Base-by-base conservation (phyloP, 2,329 filamentous ascomycete species). In the Cryphonectria carpinicola region DNA sequence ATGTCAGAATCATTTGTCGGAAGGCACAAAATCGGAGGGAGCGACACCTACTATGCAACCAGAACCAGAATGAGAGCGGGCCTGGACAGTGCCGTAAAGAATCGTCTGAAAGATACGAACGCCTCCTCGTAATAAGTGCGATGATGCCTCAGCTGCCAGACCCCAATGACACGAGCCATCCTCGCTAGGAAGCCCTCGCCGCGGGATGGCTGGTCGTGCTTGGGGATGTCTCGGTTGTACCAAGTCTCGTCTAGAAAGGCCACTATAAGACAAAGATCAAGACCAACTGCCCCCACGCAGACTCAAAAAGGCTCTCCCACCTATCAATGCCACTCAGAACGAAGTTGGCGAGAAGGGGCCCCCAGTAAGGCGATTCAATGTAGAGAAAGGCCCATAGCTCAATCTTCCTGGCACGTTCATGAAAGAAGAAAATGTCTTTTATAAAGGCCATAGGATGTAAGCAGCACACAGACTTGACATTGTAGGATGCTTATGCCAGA, bases 341-440 rank as follows among this genome's bases (percentile, higher is more conserved):
- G 69, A 83, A 82, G 22, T 78, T 78, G 19, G 74, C 75, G 56
- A 79, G 64, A 3, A 76, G 70, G 1, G 78, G 78, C 0, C 76
- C 77, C 28, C 76, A 71, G 67, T 78, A 82, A 73, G 74, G 82
- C 0, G 73, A 73, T 11, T 72, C 70, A 8, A 75, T 71, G 52
- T 74, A 75, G 1, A 71, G 69, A 1, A 71, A 46, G 43, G 77
- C 77, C 78, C 78, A 80, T 28, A 80, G 66, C 65, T 76, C 76
- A 63, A 79, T 77, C 70, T 80, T 80, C 39, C 78, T 73, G 1
- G 78, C 81, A 64, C 82, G 80, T 72, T 84, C 79, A 70, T 85
- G 83, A 75, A 84, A 82, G 78, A 83, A 85, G 78, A 83, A 86
- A 72, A 85, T 78, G 73, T 86, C 84, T 68, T 84, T 81, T 71